Percentiles rank a stretch among this genome's conserved stretches.
Evolutionary conservation across 805 yeast genomes (phyloP).

Genomic region (Clavispora phyllophila): DNA sequence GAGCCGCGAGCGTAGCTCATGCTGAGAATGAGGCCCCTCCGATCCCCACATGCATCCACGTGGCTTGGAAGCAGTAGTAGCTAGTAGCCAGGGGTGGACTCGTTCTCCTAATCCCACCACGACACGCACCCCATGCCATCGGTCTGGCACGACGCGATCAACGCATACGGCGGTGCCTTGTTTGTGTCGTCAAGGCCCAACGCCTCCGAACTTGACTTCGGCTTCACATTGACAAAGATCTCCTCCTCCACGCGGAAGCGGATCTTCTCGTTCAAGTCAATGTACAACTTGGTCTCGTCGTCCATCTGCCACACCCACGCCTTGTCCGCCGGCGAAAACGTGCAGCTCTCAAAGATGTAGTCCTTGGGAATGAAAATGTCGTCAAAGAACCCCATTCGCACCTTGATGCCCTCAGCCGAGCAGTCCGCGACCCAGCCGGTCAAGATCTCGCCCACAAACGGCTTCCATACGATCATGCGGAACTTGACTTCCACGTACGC

Average conservation of each 20-base stretch:
- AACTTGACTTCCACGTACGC: slow-evolving; percentile 70
- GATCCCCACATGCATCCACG: too few species aligned
- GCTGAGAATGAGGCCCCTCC: too few species aligned
- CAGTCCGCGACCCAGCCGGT: slow-evolving; percentile 93
- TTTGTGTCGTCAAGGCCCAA: slow-evolving; percentile 33
- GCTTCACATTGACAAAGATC: slow-evolving; percentile 76
- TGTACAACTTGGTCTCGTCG: slow-evolving; percentile 68
- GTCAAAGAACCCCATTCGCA: slow-evolving; percentile 82
- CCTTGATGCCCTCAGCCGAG: slow-evolving; percentile 80
- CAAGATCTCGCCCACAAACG: slow-evolving; percentile 88
- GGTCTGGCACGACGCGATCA: slow-evolving; percentile 85
- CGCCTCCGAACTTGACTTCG: slow-evolving; percentile 59
- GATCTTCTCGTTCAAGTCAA: slow-evolving; percentile 88
- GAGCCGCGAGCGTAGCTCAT: background rate
- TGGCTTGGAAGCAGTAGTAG: too few species aligned
- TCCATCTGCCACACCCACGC: slow-evolving; percentile 95
- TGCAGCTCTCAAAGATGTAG: slow-evolving; percentile 73
- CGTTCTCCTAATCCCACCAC: slow-evolving; percentile 99
- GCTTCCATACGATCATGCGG: slow-evolving; percentile 80
- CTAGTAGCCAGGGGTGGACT: too few species aligned
- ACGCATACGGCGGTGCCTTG: slow-evolving; percentile 72
- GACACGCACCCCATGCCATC: slow-evolving; percentile 96
- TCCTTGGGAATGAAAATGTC: slow-evolving; percentile 86
- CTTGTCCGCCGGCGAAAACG: slow-evolving; percentile 65
- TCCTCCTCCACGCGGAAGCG: slow-evolving; percentile 90